phyloP scores from a whole-genome alignment of 2,329 filamentous ascomycete species.

The Coniochaeta pulveracea region DNA sequence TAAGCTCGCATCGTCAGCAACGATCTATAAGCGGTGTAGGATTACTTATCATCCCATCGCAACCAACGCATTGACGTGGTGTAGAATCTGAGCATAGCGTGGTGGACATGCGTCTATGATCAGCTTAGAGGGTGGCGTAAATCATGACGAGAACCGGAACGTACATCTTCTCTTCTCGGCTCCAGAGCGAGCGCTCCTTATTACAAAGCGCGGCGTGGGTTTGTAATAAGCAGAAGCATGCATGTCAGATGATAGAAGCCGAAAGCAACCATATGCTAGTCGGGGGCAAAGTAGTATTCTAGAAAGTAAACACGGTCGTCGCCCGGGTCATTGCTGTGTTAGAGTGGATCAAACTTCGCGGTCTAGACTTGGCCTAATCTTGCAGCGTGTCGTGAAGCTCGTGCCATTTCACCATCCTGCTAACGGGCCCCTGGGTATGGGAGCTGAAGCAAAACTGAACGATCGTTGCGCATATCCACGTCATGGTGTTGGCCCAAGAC shows the following conservation, averaged over 20 bases:
- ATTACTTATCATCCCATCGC: neutral
- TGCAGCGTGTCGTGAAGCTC: neutral
- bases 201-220: constrained; percentile 1
- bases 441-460: constrained; percentile 3
- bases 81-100: neutral
- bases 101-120: neutral
- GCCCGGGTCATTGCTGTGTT: neutral
- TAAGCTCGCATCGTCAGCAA: constrained; percentile 2
- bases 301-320: neutral
- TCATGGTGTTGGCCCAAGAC: constrained; percentile 1
- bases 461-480: constrained; percentile 1
- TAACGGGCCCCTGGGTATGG: neutral
- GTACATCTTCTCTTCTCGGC: neutral
- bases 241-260: constrained; percentile 3
- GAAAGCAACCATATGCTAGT: constrained; percentile 1
- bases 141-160: neutral
- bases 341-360: neutral
- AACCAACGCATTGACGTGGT: neutral
- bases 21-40: neutral
- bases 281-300: constrained; percentile 2
- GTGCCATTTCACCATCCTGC: neutral
- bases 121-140: neutral
- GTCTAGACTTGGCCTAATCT: neutral
- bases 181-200: neutral
- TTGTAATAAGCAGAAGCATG: constrained; percentile 2